phyloP scores from a whole-genome alignment of 768 basidiomycete genomes.

The Kwoniella bestiolae region DNA sequence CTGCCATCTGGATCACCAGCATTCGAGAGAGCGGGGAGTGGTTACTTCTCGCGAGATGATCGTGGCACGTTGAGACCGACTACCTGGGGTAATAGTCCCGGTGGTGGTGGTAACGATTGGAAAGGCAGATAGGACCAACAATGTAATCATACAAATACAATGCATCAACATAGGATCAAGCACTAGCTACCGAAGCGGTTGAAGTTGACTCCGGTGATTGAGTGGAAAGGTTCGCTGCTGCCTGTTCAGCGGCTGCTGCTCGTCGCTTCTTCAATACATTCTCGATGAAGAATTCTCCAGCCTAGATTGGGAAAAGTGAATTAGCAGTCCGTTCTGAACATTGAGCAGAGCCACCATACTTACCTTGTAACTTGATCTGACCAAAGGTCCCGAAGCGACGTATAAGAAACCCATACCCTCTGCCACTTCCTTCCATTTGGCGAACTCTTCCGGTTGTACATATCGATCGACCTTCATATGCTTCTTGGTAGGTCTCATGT shows the following conservation, averaged over 20 bases:
- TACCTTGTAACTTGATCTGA: constrained; percentile 96
- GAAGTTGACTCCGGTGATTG: background rate
- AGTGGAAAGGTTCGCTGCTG: constrained; percentile 37
- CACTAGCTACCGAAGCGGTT: background rate
- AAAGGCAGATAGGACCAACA: background rate
- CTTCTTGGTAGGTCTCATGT: constrained; percentile 97
- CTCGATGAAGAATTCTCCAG: constrained; percentile 94
- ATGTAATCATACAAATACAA: constrained; percentile 4
- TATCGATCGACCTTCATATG: constrained; percentile 99
- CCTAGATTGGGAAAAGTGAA: constrained; percentile 61
- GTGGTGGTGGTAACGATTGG: constrained; percentile 12
- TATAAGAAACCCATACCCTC: constrained; percentile 96
- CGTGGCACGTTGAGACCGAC: constrained; percentile 9
- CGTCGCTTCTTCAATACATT: constrained; percentile 65
- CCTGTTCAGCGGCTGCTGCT: constrained; percentile 40
- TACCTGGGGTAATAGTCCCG: constrained; percentile 21
- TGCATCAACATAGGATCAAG: background rate
- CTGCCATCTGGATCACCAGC: constrained; percentile 19
- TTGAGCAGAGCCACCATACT: constrained; percentile 36
- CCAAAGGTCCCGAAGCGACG: constrained; percentile 93
- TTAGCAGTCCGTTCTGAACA: constrained; percentile 5
- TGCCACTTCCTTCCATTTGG: constrained; percentile 84
- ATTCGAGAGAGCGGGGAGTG: constrained; percentile 5
- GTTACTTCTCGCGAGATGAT: constrained; percentile 13
- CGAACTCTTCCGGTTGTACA: constrained; percentile 90